Percentiles rank a stretch among this genome's conserved stretches.
phyloP scores from a whole-genome alignment of 2,329 filamentous ascomycete genomes.

The Amauroascus niger region DNA sequence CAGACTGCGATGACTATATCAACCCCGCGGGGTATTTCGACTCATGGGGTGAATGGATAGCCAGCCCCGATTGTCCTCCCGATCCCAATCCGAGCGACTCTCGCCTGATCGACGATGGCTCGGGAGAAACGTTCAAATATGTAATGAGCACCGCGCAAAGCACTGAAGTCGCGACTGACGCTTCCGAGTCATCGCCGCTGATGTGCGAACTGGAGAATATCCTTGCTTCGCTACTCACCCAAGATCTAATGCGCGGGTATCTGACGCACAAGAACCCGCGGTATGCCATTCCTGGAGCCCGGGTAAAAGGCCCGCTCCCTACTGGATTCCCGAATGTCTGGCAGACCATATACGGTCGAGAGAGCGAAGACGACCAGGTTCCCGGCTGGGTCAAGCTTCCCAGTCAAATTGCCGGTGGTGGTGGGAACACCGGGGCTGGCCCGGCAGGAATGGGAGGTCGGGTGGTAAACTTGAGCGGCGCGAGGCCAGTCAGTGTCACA shows the following conservation, averaged over 20 bases:
- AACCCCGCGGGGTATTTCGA: slow-evolving; percentile 30
- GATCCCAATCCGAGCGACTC: background rate
- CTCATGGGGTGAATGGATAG: slow-evolving; percentile 21
- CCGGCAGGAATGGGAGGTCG: slow-evolving; percentile 38
- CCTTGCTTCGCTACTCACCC: slow-evolving; percentile 64
- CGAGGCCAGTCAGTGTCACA: slow-evolving; percentile 40
- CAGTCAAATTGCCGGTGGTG: slow-evolving; percentile 21
- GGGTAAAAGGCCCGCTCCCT: slow-evolving; percentile 32
- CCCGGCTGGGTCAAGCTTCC: slow-evolving; percentile 60
- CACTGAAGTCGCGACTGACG: slow-evolving; percentile 15
- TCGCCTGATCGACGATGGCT: slow-evolving; percentile 1
- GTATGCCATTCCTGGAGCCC: slow-evolving; percentile 71
- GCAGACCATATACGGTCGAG: slow-evolving; percentile 54
- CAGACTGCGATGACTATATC: slow-evolving; percentile 31
- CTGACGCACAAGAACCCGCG: slow-evolving; percentile 65
- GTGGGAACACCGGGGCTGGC: slow-evolving; percentile 15
- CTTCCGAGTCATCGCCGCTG: slow-evolving; percentile 37
- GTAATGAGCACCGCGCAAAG: background rate
- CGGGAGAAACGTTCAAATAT: slow-evolving; percentile 2
- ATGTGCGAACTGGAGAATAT: slow-evolving; percentile 62
- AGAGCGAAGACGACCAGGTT: slow-evolving; percentile 53
- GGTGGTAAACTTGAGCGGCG: slow-evolving; percentile 49
- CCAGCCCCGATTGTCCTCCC: slow-evolving; percentile 8
- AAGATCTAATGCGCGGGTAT: slow-evolving; percentile 75
- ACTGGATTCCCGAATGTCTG: slow-evolving; percentile 62